Evolutionary conservation across 148 eudicot genomes (phyloP).

Genomic region (Rhododendron ovatum): DNA sequence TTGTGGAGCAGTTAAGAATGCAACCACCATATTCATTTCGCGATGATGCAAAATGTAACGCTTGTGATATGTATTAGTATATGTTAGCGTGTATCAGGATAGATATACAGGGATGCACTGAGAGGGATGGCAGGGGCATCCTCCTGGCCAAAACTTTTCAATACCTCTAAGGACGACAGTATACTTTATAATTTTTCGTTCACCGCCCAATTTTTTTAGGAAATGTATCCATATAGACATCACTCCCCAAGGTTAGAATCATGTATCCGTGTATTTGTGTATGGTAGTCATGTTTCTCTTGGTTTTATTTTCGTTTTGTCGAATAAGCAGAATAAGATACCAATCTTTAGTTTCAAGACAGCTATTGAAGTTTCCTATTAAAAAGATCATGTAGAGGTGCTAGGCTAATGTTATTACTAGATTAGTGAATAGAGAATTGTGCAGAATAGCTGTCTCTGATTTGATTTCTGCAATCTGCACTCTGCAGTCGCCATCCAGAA

Average conservation of each 20-base stretch:
- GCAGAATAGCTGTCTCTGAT: neutral
- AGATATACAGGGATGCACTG: neutral
- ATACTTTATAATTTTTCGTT: neutral
- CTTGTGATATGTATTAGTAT: neutral
- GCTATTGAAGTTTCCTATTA: neutral
- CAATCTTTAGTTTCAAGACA: neutral
- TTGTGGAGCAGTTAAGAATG: neutral
- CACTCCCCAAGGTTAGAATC: neutral
- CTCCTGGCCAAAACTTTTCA: neutral
- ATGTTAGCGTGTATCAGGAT: neutral
- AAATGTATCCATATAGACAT: neutral
- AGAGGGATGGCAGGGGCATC: neutral
- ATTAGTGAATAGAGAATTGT: neutral
- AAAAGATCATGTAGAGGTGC: neutral
- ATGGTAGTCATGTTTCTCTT: neutral
- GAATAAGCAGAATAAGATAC: neutral
- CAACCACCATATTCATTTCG: neutral
- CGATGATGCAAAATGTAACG: neutral
- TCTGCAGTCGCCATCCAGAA: constrained; percentile 62
- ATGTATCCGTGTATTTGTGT: neutral
- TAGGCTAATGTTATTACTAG: neutral
- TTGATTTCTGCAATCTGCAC: constrained; percentile 1
- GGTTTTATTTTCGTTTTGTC: neutral
- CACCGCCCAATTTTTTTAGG: neutral
- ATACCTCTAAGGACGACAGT: neutral